Base-by-base conservation (phyloP, 768 basidiomycete genomes). In the Russula dissimulans region DNA sequence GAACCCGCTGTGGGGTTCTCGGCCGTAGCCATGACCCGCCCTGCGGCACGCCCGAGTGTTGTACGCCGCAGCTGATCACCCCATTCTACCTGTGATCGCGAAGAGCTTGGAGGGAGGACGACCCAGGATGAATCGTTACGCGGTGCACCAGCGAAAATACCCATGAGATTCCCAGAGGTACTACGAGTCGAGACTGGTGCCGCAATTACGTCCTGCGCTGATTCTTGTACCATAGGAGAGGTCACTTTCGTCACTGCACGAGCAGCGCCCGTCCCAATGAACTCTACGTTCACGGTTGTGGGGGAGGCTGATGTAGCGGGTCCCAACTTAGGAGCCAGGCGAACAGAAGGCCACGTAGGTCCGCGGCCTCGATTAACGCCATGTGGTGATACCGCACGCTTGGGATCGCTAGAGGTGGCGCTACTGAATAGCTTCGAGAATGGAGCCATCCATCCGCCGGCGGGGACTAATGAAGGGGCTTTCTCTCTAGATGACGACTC, bases 201-300 rank as follows among this genome's bases (percentile, higher is more conserved):
- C 67, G 32, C 75, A 75, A 47, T 72, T 49, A 73, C 52, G 31
- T 39, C 49, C 14, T 32, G 56, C 26, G 9, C n/a, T n/a, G 41
- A 3, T 18, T 47, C 46, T 17, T n/a, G 71, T 65, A 44, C 3
- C 29, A 34, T 26, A 26, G 52, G 51, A 38, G 71, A 72, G 47
- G 74, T 71, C 48, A 78, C 69, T 56, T 72, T 80, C 22, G 80
- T 78, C 56, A 82, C 74, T 7, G 81, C 79, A 61, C 81, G 75
- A n/a, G 83, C 79, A 12, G 78, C 75, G 10, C 82, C 88, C 1
- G 81, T 74, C 4, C 89, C 87, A 3, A 85, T 89, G 72, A 97
- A 98, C 76, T 97, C 95, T 57, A 99, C 95, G 60, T 94, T 97
- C 66, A 98, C 95, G 1, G 92, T 94, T 51, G 90, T 95, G 2